Evolutionary conservation across 2,329 filamentous ascomycete species (phyloP), one percentile per base, ranked within the genome.

Genomic region (Phaeosphaeriaceae sp.): DNA sequence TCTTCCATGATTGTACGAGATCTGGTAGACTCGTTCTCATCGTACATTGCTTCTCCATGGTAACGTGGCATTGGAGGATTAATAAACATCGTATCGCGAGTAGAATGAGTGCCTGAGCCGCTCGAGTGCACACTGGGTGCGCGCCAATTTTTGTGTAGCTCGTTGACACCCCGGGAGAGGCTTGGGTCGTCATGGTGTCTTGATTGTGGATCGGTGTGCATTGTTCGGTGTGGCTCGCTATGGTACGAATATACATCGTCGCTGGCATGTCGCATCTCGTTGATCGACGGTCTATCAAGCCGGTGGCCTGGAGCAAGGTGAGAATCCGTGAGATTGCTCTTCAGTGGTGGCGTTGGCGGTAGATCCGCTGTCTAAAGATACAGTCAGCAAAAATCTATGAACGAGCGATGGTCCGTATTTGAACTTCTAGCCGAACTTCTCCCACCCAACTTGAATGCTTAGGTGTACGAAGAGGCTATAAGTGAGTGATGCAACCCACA

Each of bases 91-190:
- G 70, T 74, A 21, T 73, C 71, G 17, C 70, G 64, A 10, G 66
- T 63, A 1, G 71, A 74, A 47, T 66, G 58, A 15, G 56, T 58
- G 7, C 53, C 53, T 22, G 58, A 60, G 33, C 58, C 68, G 21
- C 60, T 65, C 7, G 71, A 74, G 45, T 68, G 66, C 42, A 66
- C 63, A 53, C 71, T 74, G 15, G 69, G 63, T 41, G 68, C 62
- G 47, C 69, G 64, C 69, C 70, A 74, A 19, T 66, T 65, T 47
- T 69, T 70, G 49, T 72, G 69, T 1, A 69, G 60, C 33, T 74
- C 71, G 22, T 64, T 53, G 1, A 67, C 63, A 5, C 65, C 62
- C n/a, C 63, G 49, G 3, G 69, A 62, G 13, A 65, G 36, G 20
- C 52, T 58, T 20, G 53, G 61, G 1, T 67, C 67, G 3, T 68